Evolutionary conservation across 2,329 filamentous ascomycete species (phyloP).

Genomic region (Mycogone perniciosa): DNA sequence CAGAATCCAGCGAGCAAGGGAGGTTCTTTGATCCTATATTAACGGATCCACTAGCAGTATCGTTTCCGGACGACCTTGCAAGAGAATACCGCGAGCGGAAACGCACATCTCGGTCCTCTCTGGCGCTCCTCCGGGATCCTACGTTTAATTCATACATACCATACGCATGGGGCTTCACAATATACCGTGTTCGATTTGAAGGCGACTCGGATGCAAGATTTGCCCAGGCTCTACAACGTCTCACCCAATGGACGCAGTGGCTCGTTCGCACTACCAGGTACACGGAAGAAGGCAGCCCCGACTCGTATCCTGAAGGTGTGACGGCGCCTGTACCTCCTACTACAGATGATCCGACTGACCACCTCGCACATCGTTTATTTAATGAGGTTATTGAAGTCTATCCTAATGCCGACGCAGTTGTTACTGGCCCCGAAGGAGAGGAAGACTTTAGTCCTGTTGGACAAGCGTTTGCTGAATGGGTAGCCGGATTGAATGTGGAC

Average conservation of each 20-base stretch:
- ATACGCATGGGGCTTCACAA: conserved; percentile 5
- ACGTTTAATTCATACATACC: conserved; percentile 5
- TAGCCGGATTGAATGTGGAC: background rate
- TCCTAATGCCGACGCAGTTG: background rate
- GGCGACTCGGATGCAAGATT: conserved; percentile 7
- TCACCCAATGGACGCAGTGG: background rate
- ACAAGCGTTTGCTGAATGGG: conserved; percentile 1
- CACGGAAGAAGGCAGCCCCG: background rate
- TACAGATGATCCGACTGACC: conserved; percentile 5
- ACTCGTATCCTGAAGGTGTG: background rate
- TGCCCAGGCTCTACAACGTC: background rate
- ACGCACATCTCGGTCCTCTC: background rate
- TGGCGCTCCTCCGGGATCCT: background rate
- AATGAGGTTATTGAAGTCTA: conserved; percentile 4
- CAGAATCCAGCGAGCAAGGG: background rate
- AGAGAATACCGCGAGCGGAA: background rate
- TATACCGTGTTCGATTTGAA: conserved; percentile 3
- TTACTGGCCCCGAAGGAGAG: conserved; percentile 2
- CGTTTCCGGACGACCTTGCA: background rate
- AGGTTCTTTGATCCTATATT: background rate
- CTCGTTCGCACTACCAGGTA: background rate
- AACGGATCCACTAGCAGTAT: background rate
- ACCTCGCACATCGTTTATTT: background rate
- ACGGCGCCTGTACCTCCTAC: background rate
- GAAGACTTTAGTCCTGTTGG: conserved; percentile 4